phyloP scores from a whole-genome alignment of 2,329 filamentous ascomycete species.

The Colletotrichum liaoningense region DNA sequence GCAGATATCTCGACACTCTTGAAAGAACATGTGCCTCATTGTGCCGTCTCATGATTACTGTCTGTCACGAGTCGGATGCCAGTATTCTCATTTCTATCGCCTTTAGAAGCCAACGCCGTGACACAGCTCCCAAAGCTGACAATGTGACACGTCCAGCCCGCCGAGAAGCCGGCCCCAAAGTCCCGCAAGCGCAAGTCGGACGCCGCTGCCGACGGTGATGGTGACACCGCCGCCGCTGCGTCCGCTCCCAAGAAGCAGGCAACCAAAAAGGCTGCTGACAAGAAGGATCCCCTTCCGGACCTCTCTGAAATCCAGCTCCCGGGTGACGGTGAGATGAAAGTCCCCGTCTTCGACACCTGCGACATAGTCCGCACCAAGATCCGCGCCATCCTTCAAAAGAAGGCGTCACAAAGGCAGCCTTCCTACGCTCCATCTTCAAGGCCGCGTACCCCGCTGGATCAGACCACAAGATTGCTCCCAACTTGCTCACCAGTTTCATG shows the following conservation, averaged over 20 bases:
- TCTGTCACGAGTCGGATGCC: neutral
- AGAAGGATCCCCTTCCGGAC: constrained; percentile 11
- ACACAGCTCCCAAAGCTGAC: neutral
- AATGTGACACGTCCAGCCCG: constrained; percentile 21
- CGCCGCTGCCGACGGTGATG: constrained; percentile 3
- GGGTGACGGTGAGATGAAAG: constrained; percentile 57
- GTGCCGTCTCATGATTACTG: neutral
- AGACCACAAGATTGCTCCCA: constrained; percentile 52
- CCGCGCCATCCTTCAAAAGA: constrained; percentile 57
- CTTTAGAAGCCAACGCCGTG: neutral
- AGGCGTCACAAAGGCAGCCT: constrained; percentile 61
- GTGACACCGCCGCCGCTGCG: neutral
- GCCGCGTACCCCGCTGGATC: constrained; percentile 45
- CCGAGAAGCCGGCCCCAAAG: neutral
- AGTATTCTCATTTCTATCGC: no score
- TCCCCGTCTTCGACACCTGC: constrained; percentile 67
- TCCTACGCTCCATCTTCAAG: constrained; percentile 60
- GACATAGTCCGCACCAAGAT: constrained; percentile 70
- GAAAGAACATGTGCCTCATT: neutral
- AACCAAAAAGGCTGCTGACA: neutral
- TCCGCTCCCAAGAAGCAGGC: constrained; percentile 7
- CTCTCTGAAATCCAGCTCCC: constrained; percentile 55
- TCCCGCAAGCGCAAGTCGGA: constrained; percentile 35
- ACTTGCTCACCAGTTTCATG: constrained; percentile 61
- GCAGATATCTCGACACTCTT: neutral